Evolutionary conservation across 2,329 filamentous ascomycete genomes (phyloP).

Genomic region (Fusarium oxysporum): DNA sequence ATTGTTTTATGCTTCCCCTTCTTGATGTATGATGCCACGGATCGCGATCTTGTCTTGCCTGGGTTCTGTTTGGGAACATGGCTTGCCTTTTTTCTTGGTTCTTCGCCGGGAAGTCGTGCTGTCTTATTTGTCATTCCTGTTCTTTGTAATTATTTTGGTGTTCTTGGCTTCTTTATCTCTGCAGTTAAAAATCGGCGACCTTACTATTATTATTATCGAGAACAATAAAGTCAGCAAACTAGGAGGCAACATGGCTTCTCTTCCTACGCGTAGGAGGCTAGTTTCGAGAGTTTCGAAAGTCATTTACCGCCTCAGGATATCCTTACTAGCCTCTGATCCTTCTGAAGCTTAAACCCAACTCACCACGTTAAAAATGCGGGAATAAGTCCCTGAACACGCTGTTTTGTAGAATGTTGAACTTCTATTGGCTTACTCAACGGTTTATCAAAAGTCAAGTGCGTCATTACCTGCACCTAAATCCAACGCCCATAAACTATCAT

Average conservation of each 20-base stretch:
- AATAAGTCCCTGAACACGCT: background rate
- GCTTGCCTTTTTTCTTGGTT: background rate
- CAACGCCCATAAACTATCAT: background rate
- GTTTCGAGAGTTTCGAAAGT: fast-evolving
- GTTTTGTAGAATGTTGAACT: background rate
- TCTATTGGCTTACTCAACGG: background rate
- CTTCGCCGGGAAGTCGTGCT: background rate
- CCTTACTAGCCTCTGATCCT: background rate
- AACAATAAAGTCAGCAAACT: fast-evolving
- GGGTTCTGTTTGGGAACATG: background rate
- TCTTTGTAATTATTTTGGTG: background rate
- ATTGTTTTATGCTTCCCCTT: background rate
- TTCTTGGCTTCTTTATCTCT: background rate
- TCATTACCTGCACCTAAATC: conserved; percentile 9
- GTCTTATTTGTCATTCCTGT: background rate
- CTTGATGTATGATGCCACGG: background rate
- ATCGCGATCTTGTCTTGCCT: background rate
- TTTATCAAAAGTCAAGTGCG: background rate
- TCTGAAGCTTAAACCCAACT: background rate
- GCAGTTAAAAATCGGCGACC: background rate
- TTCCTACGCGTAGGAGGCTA: no score
- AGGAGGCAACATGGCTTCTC: background rate
- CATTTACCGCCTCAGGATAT: background rate
- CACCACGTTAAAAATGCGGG: background rate
- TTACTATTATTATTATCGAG: background rate